Evolutionary conservation across 129 eudicot genomes (phyloP), one percentile per base, ranked within the genome.

Genomic region (Heracleum sosnowskyi): DNA sequence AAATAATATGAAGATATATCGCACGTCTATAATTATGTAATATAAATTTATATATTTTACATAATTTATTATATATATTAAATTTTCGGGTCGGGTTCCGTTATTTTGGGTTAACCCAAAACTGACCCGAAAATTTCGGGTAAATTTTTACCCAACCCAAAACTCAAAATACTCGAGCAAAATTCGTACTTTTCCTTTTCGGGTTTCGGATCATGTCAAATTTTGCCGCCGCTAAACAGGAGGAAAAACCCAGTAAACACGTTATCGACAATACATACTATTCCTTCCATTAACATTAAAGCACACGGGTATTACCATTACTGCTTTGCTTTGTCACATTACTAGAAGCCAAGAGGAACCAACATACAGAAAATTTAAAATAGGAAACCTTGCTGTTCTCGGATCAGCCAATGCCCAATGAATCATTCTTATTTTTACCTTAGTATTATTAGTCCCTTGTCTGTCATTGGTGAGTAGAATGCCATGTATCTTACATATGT

Each of bases 401-500:
- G 53, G 76, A 72, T 0, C 49, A 72, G 76, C 76, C 76, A 72
- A 37, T n/a, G 76, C 53, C 76, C 76, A 72, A 37, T n/a, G 76
- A n/a, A 37, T 17, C 31, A 20, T 10, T 71, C 1, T 22, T 31
- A 64, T 4, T 29, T 64, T 29, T 64, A 64, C 18, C 44, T 17
- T 69, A 8, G 47, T 40, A 15, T 71, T 71, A 17, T 71, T 35
- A n/a, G 68, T 60, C 68, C 15, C 68, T n/a, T 31, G 29, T 9
- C 1, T 57, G 29, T n/a, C 33, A 60, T 10, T 11, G 33, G 68
- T 11, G 11, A 22, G 63, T 53, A 53, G 29, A 53, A 29, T 53
- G 28, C 63, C 28, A 53, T 53, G 63, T 53, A 24, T 57, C 28
- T 60, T 10, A 26, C 68, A 60, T 60, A n/a, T 60, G 16, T 60